Evolutionary conservation across 306 rosid species (phyloP).

Genomic region (Cucurbita ficifolia): DNA sequence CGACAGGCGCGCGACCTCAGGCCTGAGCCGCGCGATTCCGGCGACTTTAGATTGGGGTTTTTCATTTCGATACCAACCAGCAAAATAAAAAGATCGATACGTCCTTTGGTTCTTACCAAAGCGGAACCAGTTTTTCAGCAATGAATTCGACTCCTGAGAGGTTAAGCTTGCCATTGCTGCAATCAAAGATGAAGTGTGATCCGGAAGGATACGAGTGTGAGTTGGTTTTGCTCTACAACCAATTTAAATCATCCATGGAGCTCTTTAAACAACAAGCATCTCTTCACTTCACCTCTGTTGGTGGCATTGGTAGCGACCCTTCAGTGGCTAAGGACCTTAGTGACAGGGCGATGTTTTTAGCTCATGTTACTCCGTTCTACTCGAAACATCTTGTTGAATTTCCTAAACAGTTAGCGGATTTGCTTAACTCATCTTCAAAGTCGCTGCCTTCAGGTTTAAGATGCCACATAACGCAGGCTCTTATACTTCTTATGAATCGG

Average conservation of each 20-base stretch:
- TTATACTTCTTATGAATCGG: conserved; percentile 46
- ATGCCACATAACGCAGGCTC: conserved; percentile 35
- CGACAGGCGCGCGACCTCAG: too few relatives aligned
- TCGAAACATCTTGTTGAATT: conserved; percentile 41
- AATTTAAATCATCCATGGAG: conserved; percentile 55
- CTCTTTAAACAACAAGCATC: conserved; percentile 61
- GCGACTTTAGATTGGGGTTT: too few relatives aligned
- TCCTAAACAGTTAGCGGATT: conserved; percentile 41
- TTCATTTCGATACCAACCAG: too few relatives aligned
- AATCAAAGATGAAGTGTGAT: conserved; percentile 80
- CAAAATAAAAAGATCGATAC: neutral
- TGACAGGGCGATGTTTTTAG: conserved; percentile 51
- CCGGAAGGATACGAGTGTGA: conserved; percentile 72
- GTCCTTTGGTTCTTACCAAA: neutral
- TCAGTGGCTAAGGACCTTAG: conserved; percentile 62
- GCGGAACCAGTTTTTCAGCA: neutral
- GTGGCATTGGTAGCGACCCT: conserved; percentile 50
- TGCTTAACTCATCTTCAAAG: conserved; percentile 40
- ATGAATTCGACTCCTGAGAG: conserved; percentile 41
- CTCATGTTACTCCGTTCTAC: conserved; percentile 59
- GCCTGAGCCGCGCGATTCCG: too few relatives aligned
- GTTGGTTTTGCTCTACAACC: conserved; percentile 40
- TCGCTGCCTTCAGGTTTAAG: conserved; percentile 51
- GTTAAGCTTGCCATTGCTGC: conserved; percentile 45
- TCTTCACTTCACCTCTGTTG: conserved; percentile 46